Conservation (phyloP, 495 filamentous ascomycete species). For the Penicillium robsamsonii region DNA sequence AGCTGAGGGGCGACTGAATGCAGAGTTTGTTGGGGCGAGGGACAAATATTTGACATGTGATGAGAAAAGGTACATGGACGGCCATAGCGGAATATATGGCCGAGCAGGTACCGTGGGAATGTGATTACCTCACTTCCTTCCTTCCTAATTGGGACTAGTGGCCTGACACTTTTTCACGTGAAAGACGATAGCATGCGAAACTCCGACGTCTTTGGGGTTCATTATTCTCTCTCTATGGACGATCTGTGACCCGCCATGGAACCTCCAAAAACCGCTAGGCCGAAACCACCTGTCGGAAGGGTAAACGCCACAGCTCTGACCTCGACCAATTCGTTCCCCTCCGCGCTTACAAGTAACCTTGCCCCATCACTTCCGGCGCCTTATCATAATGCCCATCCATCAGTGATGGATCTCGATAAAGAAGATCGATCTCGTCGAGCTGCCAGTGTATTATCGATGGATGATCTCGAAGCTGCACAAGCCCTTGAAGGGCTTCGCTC, state of each 20-base stretch:
- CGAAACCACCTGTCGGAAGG: background rate
- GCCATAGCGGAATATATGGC: constrained; percentile 3
- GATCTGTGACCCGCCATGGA: constrained; percentile 15
- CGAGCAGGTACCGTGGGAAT: background rate
- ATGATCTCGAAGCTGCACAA: constrained; percentile 88
- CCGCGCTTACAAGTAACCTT: constrained; percentile 10
- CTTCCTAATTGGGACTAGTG: constrained; percentile 9
- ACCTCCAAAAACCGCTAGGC: background rate
- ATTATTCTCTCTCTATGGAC: constrained; percentile 6
- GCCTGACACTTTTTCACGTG: constrained; percentile 12
- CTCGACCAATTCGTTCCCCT: constrained; percentile 2
- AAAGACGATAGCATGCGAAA: constrained; percentile 8
- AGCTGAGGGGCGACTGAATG: background rate
- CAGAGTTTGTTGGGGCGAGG: background rate
- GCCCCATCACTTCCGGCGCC: constrained; percentile 11
- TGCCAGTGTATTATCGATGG: constrained; percentile 61
- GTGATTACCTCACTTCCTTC: constrained; percentile 8
- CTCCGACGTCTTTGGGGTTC: constrained; percentile 3
- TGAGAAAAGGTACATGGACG: background rate
- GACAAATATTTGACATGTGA: constrained; percentile 7
- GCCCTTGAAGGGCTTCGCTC: constrained; percentile 80
- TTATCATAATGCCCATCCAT: constrained; percentile 32
- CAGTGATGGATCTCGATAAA: constrained; percentile 45
- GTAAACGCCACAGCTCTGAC: constrained; percentile 7
- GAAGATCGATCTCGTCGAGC: constrained; percentile 47